These are phyloP conservation scores for Zymoseptoria crescenta DNA, from an alignment of 2,329 filamentous ascomycete species.

Conservation along the genomic window DNA sequence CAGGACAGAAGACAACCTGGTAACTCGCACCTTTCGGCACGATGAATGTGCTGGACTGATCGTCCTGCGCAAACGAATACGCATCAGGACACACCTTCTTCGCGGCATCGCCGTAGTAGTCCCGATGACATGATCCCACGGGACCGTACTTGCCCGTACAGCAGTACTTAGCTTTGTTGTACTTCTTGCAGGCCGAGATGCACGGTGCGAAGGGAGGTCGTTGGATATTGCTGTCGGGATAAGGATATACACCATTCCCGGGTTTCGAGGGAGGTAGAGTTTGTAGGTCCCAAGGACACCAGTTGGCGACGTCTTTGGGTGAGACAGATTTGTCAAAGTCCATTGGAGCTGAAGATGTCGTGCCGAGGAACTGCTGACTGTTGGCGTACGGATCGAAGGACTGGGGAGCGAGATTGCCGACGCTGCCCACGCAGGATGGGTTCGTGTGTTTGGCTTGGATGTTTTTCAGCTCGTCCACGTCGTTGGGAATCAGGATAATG, in stretches of 20 bases:
- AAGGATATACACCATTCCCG: conserved; percentile 69
- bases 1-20: conserved; percentile 71
- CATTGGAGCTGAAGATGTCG: conserved; percentile 58
- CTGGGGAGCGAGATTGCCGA: conserved; percentile 47
- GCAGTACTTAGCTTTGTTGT: conserved; percentile 60
- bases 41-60: conserved; percentile 51
- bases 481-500: conserved; percentile 44
- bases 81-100: conserved; percentile 77
- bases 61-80: conserved; percentile 65
- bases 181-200: conserved; percentile 66
- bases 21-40: conserved; percentile 62
- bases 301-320: conserved; percentile 50
- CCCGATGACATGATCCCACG: conserved; percentile 56
- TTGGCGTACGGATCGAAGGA: conserved; percentile 45
- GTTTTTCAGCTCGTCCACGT: conserved; percentile 50
- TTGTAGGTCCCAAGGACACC: conserved; percentile 78
- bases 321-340: conserved; percentile 57
- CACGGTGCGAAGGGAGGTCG: conserved; percentile 70
- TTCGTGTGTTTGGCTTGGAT: conserved; percentile 72
- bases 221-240: conserved; percentile 66
- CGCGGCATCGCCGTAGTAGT: conserved; percentile 59
- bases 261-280: conserved; percentile 60
- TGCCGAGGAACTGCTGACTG: conserved; percentile 49
- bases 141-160: conserved; percentile 63
- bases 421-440: conserved; percentile 65